These are phyloP conservation scores for Lojkania enalia DNA, from an alignment of 2,329 filamentous ascomycete species.

Conservation along the genomic window DNA sequence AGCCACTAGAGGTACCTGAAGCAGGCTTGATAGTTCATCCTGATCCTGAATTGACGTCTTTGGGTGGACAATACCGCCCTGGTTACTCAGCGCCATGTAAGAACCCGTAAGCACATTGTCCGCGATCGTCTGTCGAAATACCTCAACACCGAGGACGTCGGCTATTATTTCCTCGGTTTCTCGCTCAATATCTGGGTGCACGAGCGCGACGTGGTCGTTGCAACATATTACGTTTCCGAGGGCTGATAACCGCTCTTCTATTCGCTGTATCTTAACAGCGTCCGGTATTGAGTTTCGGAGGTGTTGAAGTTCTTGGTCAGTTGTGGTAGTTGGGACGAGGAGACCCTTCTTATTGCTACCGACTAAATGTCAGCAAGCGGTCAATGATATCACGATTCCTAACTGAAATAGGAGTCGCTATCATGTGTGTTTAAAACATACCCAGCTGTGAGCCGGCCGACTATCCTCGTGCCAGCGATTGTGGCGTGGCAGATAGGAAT, in stretches of 20 bases:
- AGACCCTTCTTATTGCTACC: constrained; percentile 90
- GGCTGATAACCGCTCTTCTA: constrained; percentile 94
- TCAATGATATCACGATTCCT: background rate
- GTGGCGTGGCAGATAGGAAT: constrained; percentile 97
- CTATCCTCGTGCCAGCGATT: constrained; percentile 94
- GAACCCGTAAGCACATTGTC: constrained; percentile 95
- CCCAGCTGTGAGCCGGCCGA: constrained; percentile 93
- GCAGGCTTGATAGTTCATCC: constrained; percentile 89
- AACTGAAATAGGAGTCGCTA: background rate
- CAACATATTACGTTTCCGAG: constrained; percentile 95
- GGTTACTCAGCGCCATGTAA: constrained; percentile 96
- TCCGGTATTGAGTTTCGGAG: constrained; percentile 94
- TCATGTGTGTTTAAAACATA: constrained; percentile 47
- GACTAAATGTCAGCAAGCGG: constrained; percentile 1
- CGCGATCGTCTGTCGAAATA: constrained; percentile 91
- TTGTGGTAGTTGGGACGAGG: constrained; percentile 91
- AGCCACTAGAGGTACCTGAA: constrained; percentile 94
- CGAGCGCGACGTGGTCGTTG: constrained; percentile 95
- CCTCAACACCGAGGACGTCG: constrained; percentile 86
- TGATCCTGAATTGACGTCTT: constrained; percentile 98
- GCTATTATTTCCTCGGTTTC: constrained; percentile 99
- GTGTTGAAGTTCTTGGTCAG: constrained; percentile 97
- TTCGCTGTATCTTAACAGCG: constrained; percentile 88
- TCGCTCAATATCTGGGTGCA: constrained; percentile 94
- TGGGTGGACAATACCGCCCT: constrained; percentile 94